Evolutionary conservation across 108 stramenopile species (phyloP), one percentile per base, ranked within the genome.

Genomic region (Nitzschia sp.): DNA sequence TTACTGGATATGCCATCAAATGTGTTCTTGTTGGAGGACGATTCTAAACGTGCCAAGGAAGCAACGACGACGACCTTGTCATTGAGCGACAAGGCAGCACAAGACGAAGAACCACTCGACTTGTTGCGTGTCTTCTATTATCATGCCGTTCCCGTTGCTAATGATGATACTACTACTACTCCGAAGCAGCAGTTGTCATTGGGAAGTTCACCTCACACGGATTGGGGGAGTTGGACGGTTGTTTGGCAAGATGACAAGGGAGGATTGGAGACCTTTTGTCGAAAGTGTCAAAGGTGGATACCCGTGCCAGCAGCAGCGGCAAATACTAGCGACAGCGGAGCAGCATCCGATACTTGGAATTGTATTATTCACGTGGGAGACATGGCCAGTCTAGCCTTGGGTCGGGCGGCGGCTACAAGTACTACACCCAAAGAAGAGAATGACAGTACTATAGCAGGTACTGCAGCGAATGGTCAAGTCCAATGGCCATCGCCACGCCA

Each of bases 181-280:
- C 38, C 38, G 38, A 81, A 33, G 31, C 23, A 29, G 19, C 36
- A 31, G 18, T 5, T 34, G 32, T 9, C 5, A 13, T 54, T 90
- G 47, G 92, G 92, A 24, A 86, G 84, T 34, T 85, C 80, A 11
- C 77, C 87, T 2, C 92, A 93, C 61, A 86, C 83, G 17, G 92
- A 93, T 77, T 93, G 92, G 92, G 92, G 92, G 1, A 74, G 75
- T 28, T 70, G 83, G 35, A 93, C 92, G 26, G 79, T 90, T 11
- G 92, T 93, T n/a, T 93, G 89, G 89, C 92, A 93, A 77, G 92
- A 93, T 72, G 46, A 60, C 30, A 76, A 74, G 23, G 89, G 92
- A 38, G 92, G 92, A 48, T 76, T 93, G 71, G 85, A 93, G 71
- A 89, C 89, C 0, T 88, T 87, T 56, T 93, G 92, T 70, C 83